Evolutionary conservation across 2,329 filamentous ascomycete species (phyloP).

Genomic region (Colletotrichum higginsianum): DNA sequence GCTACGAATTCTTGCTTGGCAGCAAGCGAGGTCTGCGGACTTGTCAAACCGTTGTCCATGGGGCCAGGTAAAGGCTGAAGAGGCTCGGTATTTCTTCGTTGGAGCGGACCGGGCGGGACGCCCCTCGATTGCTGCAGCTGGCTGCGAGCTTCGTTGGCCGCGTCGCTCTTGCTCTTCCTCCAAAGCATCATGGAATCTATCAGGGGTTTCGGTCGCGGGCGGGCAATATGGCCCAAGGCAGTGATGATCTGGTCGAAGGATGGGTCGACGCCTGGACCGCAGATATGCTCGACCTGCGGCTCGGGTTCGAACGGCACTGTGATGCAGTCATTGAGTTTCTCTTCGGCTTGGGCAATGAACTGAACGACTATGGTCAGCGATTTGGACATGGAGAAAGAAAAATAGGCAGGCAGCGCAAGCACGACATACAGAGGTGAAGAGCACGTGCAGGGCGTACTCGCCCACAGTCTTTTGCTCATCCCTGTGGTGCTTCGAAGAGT

Average conservation of each 20-base stretch:
- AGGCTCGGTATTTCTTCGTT: constrained; percentile 83
- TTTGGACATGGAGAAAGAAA: background rate
- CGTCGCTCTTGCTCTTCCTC: constrained; percentile 96
- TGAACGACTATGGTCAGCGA: constrained; percentile 56
- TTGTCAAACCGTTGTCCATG: constrained; percentile 48
- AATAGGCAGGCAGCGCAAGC: background rate
- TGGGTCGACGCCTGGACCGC: constrained; percentile 88
- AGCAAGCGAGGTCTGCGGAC: constrained; percentile 56
- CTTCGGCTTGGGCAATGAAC: constrained; percentile 97
- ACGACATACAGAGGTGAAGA: constrained; percentile 86
- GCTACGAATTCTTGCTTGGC: constrained; percentile 79
- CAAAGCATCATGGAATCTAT: constrained; percentile 99
- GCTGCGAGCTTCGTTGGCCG: constrained; percentile 77
- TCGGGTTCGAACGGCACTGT: constrained; percentile 84
- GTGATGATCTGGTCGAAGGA: constrained; percentile 95
- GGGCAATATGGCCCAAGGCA: constrained; percentile 93
- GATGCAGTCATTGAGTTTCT: constrained; percentile 92
- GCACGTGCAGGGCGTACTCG: constrained; percentile 95
- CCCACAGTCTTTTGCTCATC: constrained; percentile 93
- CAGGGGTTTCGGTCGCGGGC: constrained; percentile 92
- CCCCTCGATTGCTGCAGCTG: constrained; percentile 69
- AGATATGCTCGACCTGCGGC: constrained; percentile 88
- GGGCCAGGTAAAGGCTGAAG: constrained; percentile 60
- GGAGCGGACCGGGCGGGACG: constrained; percentile 63
- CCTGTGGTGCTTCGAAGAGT: constrained; percentile 78